phyloP scores from a whole-genome alignment of 202 grass and related monocot species.

The Musa balbisiana region DNA sequence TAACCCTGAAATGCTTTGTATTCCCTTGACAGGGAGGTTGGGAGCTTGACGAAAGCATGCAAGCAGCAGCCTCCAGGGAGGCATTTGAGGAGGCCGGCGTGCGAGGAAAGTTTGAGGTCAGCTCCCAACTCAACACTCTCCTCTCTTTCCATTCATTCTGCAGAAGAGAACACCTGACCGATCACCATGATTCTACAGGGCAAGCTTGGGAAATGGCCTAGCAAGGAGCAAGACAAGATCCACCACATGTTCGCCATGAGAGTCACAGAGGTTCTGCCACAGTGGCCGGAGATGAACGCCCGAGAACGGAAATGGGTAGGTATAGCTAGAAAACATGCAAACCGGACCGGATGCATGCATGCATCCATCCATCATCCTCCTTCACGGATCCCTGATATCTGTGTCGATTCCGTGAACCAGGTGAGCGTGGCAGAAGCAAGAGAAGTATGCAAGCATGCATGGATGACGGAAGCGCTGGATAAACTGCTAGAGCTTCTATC shows the following conservation, averaged over 20 bases:
- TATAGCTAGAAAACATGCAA: background rate
- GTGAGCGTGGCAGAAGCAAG: conserved; percentile 54
- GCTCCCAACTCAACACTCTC: background rate
- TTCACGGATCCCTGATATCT: background rate
- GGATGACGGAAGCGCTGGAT: conserved; percentile 77
- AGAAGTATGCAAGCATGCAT: conserved; percentile 60
- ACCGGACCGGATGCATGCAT: background rate
- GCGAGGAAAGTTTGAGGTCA: conserved; percentile 37
- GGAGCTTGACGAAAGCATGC: conserved; percentile 73
- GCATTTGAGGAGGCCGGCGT: conserved; percentile 92
- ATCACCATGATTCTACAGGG: background rate
- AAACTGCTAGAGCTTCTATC: conserved; percentile 35
- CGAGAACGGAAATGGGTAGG: conserved; percentile 7
- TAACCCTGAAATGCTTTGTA: background rate
- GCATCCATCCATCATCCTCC: too few relatives aligned
- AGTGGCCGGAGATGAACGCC: background rate
- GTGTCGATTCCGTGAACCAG: conserved; percentile 13
- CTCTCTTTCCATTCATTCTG: background rate
- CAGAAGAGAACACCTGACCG: background rate
- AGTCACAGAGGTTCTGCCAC: background rate
- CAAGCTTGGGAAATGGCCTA: background rate
- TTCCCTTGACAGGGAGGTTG: conserved; percentile 53
- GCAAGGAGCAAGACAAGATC: background rate
- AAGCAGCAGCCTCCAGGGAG: conserved; percentile 63
- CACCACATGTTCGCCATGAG: conserved; percentile 2